Conservation (phyloP, 805 yeast species). For the Novakomyces olei region DNA sequence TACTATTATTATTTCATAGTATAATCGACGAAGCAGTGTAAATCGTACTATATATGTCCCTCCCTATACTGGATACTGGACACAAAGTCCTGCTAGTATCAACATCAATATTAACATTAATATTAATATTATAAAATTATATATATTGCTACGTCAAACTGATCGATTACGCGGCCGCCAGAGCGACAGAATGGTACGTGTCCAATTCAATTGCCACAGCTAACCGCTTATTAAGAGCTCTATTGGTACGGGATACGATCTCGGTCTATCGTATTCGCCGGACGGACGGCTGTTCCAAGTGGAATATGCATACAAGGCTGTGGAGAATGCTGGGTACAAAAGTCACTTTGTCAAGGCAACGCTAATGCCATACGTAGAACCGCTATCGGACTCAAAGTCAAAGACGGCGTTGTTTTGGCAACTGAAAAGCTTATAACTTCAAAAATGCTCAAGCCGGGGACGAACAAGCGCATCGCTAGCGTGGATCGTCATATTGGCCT, state of each 20-base stretch:
- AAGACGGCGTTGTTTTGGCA: slow-evolving; percentile 90
- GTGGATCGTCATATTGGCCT: slow-evolving; percentile 87
- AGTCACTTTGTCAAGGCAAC: not conserved
- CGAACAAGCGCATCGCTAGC: slow-evolving; percentile 76
- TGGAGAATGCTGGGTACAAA: slow-evolving; percentile 57
- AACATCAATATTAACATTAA: too few relatives aligned
- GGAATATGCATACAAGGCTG: slow-evolving; percentile 93
- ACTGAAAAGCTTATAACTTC: slow-evolving; percentile 84
- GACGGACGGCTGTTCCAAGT: slow-evolving; percentile 94
- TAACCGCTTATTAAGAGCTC: too few relatives aligned
- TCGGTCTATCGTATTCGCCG: slow-evolving; percentile 39
- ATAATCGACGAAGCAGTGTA: too few relatives aligned
- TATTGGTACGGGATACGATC: slow-evolving; percentile 97
- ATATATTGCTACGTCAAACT: too few relatives aligned
- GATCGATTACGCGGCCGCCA: too few relatives aligned
- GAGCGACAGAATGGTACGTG: too few relatives aligned
- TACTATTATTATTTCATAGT: too few relatives aligned
- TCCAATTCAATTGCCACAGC: too few relatives aligned
- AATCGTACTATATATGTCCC: too few relatives aligned
- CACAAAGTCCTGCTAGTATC: too few relatives aligned
- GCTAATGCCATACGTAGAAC: slow-evolving; percentile 26
- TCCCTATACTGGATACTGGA: too few relatives aligned
- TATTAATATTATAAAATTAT: too few relatives aligned
- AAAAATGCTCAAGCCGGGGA: slow-evolving; percentile 69
- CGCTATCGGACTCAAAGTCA: slow-evolving; percentile 73